A percentile compares a stretch with the other conserved stretches of the same genome.
Conservation (phyloP, 2,329 filamentous ascomycete species). For the Colletotrichum limetticola region DNA sequence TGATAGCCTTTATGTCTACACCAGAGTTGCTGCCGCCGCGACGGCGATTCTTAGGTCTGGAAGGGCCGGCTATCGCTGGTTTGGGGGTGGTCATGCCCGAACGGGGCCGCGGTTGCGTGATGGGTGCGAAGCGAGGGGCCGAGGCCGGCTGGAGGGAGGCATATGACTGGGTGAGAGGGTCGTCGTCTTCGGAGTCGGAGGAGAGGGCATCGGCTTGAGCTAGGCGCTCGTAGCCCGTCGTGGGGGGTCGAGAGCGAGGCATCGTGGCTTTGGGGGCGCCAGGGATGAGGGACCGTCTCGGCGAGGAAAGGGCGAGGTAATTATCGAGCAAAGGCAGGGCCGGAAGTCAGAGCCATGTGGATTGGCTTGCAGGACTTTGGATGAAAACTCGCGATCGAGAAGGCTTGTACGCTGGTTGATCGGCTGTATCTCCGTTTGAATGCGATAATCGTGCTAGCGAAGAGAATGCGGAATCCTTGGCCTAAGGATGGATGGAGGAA, state of each 20-base stretch:
- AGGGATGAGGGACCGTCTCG: slow-evolving; percentile 1
- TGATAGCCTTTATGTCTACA: slow-evolving; percentile 98
- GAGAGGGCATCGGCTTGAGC: slow-evolving; percentile 83
- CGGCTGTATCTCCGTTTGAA: neutral
- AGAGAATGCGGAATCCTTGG: slow-evolving; percentile 6
- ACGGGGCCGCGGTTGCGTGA: slow-evolving; percentile 69
- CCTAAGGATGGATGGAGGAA: slow-evolving; percentile 4
- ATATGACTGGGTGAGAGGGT: slow-evolving; percentile 64
- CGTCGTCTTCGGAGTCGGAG: slow-evolving; percentile 76
- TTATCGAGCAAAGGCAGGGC: neutral
- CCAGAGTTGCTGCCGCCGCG: slow-evolving; percentile 79
- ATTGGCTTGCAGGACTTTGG: neutral
- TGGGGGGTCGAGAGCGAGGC: slow-evolving; percentile 75
- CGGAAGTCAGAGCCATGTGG: slow-evolving; percentile 7
- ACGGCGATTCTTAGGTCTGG: slow-evolving; percentile 54
- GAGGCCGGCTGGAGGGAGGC: slow-evolving; percentile 67
- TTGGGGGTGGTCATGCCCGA: slow-evolving; percentile 70
- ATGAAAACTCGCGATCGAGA: neutral
- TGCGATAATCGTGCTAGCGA: slow-evolving; percentile 2
- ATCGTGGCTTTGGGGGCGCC: slow-evolving; percentile 53
- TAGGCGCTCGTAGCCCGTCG: slow-evolving; percentile 86
- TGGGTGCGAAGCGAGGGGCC: slow-evolving; percentile 73
- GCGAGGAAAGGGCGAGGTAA: neutral
- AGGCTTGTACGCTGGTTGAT: neutral
- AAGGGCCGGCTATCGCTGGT: slow-evolving; percentile 44